Base-by-base conservation (phyloP, 2,329 filamentous ascomycete species). In the Claviceps monticola region DNA sequence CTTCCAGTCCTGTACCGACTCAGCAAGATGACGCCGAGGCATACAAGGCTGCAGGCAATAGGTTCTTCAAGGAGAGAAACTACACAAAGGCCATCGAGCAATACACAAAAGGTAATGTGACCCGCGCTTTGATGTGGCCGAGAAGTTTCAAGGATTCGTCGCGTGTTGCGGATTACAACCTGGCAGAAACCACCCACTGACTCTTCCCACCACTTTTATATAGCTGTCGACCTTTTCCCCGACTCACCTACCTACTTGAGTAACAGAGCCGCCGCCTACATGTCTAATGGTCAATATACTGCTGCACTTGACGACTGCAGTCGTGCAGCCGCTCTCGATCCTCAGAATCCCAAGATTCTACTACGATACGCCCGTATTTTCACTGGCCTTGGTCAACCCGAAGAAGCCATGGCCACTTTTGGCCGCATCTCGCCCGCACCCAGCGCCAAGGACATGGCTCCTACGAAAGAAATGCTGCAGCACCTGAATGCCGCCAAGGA, bases 11-110 rank as follows among this genome's bases (percentile, higher is more conserved):
- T 44, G 70, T 71, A 48, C 71, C 74, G 45, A 74, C 70, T 38
- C 66, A 74, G 23, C 68, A 71, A 43, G 86, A 91, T 51, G 88
- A 96, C 64, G 88, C 91, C 26, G 93, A 98, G 71, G 76, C 82
- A 13, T 95, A 84, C 78, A 98, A 98, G 75, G 80, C 86, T 60
- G 81, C 87, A 2, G 93, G 93, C 54, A 98, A 98, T 73, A 93
- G 93, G 63, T 91, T 88, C 64, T 98, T 96, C 79, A 97, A 96
- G 74, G 87, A 90, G 57, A 88, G 85, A 65, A 87, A 96, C 63
- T 98, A 91, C 67, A 72, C 76, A 55, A 84, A 86, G 64, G 91
- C 93, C 23, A 90, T 97, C 65, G 79, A 86, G 59, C 88, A 96
- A 68, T 98, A 97, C 68, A 88, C 86, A 59, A 95, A 95, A 80